Percentiles rank a stretch among this genome's conserved stretches.
Conservation (phyloP, 2,329 filamentous ascomycete genomes). For the Cadophora luteo-olivacea region DNA sequence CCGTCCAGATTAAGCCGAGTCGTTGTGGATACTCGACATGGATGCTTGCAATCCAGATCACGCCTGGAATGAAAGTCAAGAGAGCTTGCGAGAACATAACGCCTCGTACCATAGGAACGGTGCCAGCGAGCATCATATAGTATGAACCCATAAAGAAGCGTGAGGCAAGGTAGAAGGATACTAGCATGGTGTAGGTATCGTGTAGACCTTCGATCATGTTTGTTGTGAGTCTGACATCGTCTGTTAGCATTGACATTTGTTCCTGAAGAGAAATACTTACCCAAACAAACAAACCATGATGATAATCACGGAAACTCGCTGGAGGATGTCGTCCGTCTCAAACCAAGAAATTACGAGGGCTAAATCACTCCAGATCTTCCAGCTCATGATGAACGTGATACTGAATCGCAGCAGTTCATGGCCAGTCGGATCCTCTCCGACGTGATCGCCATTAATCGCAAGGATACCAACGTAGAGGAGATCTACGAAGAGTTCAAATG, state of each 20-base stretch:
- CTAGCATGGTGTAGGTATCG: conserved; percentile 62
- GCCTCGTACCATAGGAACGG: conserved; percentile 63
- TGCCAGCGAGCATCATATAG: conserved; percentile 52
- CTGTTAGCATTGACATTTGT: conserved; percentile 8
- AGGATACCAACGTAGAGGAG: conserved; percentile 64
- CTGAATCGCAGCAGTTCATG: conserved; percentile 63
- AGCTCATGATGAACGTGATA: conserved; percentile 65
- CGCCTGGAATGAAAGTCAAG: conserved; percentile 53
- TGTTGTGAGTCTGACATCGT: conserved; percentile 56
- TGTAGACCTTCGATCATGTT: conserved; percentile 65
- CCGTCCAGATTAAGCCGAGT: conserved; percentile 62
- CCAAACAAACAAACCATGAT: conserved; percentile 66
- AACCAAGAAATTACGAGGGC: conserved; percentile 63
- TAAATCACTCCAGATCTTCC: conserved; percentile 68
- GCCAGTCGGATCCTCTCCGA: conserved; percentile 61
- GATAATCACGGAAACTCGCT: conserved; percentile 64
- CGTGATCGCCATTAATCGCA: conserved; percentile 66
- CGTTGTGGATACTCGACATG: conserved; percentile 61
- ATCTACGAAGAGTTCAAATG: conserved; percentile 70
- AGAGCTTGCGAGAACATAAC: conserved; percentile 59
- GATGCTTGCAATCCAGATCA: conserved; percentile 66
- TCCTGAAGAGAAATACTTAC: conserved; percentile 37
- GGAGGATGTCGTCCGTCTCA: conserved; percentile 65
- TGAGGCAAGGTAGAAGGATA: conserved; percentile 66
- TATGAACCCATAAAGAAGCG: conserved; percentile 60